A percentile compares a stretch with the other conserved stretches of the same genome.
phyloP scores from a whole-genome alignment of 2,329 filamentous ascomycete species.

The Shiraia bambusicola region DNA sequence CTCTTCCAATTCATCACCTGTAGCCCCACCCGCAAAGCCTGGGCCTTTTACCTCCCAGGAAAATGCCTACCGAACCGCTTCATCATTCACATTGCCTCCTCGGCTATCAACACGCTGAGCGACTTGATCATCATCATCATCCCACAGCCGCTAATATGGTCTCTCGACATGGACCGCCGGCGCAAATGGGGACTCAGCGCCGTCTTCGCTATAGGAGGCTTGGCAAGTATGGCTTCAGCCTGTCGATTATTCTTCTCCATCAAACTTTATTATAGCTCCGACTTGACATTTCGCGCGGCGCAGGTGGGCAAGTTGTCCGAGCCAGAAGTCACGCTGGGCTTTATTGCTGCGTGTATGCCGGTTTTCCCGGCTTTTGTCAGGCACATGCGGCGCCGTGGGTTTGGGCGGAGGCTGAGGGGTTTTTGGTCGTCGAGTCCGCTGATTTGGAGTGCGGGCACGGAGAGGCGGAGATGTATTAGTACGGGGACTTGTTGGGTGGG shows the following conservation, averaged over 20 bases:
- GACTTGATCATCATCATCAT: conserved; percentile 20
- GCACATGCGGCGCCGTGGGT: conserved; percentile 3
- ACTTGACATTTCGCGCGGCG: conserved; percentile 14
- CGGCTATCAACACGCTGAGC: conserved; percentile 19
- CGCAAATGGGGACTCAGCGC: conserved; percentile 14
- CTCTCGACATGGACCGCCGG: conserved; percentile 10
- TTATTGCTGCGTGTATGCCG: conserved; percentile 16
- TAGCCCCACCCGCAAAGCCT: conserved; percentile 15
- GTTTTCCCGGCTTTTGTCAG: conserved; percentile 16
- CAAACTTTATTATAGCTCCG: conserved; percentile 6
- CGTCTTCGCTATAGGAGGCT: conserved; percentile 14
- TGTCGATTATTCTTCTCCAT: conserved; percentile 16
- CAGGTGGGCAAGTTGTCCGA: conserved; percentile 20
- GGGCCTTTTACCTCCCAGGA: conserved; percentile 14
- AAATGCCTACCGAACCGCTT: conserved; percentile 13
- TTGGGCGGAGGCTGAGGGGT: neutral
- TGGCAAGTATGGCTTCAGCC: conserved; percentile 12
- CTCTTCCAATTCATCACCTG: conserved; percentile 22
- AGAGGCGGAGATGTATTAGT: neutral
- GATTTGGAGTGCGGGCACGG: neutral
- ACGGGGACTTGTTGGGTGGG: conserved; percentile 1
- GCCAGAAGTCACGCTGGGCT: conserved; percentile 18
- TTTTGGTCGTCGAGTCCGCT: conserved; percentile 5
- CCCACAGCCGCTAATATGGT: conserved; percentile 21
- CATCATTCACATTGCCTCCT: conserved; percentile 17